Evolutionary conservation across 768 basidiomycete species (phyloP).

Genomic region (Boletus rex-veris): DNA sequence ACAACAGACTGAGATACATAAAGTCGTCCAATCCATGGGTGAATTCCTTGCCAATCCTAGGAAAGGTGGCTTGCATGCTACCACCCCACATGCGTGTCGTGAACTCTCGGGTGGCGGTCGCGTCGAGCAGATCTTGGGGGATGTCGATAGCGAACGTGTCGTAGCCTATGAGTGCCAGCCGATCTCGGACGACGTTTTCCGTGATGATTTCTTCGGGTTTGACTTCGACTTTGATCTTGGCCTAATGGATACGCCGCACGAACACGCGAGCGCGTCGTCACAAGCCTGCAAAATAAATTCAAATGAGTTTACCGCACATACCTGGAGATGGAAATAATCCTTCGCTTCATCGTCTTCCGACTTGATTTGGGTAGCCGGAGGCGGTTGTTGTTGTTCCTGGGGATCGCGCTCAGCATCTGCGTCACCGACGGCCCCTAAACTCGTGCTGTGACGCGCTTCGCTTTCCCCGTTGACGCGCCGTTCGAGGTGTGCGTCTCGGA

Average conservation of each 20-base stretch:
- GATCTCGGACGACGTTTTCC: constrained; percentile 7
- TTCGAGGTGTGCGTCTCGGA: background rate
- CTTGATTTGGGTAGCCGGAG: background rate
- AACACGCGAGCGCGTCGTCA: too few relatives aligned
- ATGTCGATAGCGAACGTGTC: constrained; percentile 8
- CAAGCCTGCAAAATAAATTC: too few relatives aligned
- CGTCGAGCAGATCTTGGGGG: constrained; percentile 3
- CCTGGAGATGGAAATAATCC: constrained; percentile 2
- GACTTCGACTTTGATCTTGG: constrained; percentile 7
- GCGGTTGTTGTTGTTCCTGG: background rate
- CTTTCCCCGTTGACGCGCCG: background rate
- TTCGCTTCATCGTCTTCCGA: constrained; percentile 5
- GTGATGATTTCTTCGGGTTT: constrained; percentile 4
- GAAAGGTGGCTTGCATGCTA: background rate
- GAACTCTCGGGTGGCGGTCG: constrained; percentile 2
- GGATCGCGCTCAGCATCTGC: constrained; percentile 1
- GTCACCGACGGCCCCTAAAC: too few relatives aligned
- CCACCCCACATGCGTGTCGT: constrained; percentile 11
- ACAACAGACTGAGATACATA: constrained; percentile 7
- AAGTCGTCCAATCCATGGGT: constrained; percentile 14
- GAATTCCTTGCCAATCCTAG: constrained; percentile 4
- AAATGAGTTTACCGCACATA: background rate
- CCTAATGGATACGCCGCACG: constrained; percentile 1
- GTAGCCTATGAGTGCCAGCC: constrained; percentile 2
- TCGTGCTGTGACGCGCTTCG: too few relatives aligned